Evolutionary conservation across 352 stramenopile species (phyloP), one percentile per base, ranked within the genome.

Genomic region (Globisporangium takayamanum): DNA sequence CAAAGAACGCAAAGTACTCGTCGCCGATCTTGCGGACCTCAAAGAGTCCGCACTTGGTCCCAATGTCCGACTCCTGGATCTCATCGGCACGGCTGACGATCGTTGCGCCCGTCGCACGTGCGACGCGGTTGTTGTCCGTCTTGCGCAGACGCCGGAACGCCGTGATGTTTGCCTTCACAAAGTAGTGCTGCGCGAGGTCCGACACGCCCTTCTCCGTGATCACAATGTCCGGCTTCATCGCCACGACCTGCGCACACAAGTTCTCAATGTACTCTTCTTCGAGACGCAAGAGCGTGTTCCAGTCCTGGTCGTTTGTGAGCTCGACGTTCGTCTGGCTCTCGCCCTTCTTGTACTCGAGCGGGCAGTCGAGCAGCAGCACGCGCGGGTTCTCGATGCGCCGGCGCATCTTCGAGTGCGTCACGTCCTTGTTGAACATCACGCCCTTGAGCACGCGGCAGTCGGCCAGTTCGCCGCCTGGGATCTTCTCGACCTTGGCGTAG

Each of bases 391-490:
- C 95, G 73, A 99, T 99, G 51, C 84, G 84, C 56, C 97, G 92
- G 47, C 95, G 84, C 97, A 99, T 99, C 82, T 98, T 98, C 46
- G 96, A 97, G 87, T 99, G 97, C 20, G 97, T 99, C 50, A 98
- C 93, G 74, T 99, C 97, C 83, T 99, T 99, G 85, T 99, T 99
- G 80, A 99, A 98, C 97, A 99, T 99, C 56, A 99, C 89, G 57
- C 97, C 97, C 66, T 97, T 92, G 28, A 99, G 78, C 41, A 99
- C 97, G 39, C 78, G 73, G 60, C 85, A 98, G 69, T 98, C 92
- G 45, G 85, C 78, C 12, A 98, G 70, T 72, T 99, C 97, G 54
- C 97, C 97, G 48, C 97, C 97, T 0, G 97, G 97, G 59, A 95
- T 98, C 80, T 99, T 99, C 81, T 99, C 97, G 41, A 99, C 96